Conservation (phyloP, 2,329 filamentous ascomycete species). For the Monosporascus cannonballus region DNA sequence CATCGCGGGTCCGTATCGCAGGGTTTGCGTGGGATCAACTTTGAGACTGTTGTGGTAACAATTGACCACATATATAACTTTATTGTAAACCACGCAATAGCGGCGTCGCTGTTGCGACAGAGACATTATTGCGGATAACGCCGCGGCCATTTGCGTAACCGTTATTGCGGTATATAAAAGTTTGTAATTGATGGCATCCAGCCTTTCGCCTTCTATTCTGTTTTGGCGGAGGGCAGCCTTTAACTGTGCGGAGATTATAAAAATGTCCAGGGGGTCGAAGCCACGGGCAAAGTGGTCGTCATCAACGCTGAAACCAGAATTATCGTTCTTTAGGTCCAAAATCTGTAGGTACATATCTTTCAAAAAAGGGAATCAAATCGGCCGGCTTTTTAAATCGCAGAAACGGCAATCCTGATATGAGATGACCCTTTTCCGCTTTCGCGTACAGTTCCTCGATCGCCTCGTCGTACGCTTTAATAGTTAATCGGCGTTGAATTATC, state of each 20-base stretch:
- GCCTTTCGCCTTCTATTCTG: neutral
- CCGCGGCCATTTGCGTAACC: neutral
- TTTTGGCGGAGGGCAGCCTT: constrained; percentile 4
- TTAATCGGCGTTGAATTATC: constrained; percentile 18
- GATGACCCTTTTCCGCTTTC: constrained; percentile 13
- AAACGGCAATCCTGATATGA: constrained; percentile 9
- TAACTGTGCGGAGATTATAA: constrained; percentile 1
- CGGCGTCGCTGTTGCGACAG: too few species aligned
- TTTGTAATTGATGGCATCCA: neutral
- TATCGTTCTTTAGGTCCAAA: constrained; percentile 1
- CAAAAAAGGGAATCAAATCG: constrained; percentile 13
- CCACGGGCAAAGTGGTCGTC: constrained; percentile 16
- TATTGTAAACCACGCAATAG: too few species aligned
- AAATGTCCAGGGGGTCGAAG: constrained; percentile 3
- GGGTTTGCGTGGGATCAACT: too few species aligned
- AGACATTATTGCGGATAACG: neutral
- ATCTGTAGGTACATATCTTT: constrained; percentile 14
- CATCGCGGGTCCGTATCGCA: too few species aligned
- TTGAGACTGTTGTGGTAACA: too few species aligned
- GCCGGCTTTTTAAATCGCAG: constrained; percentile 8
- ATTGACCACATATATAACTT: too few species aligned
- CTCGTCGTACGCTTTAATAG: constrained; percentile 14
- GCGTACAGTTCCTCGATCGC: constrained; percentile 20
- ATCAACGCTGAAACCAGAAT: constrained; percentile 7
- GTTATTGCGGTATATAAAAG: constrained; percentile 3